phyloP scores from a whole-genome alignment of 2,329 filamentous ascomycete species.

The Pseudonectria foliicola region DNA sequence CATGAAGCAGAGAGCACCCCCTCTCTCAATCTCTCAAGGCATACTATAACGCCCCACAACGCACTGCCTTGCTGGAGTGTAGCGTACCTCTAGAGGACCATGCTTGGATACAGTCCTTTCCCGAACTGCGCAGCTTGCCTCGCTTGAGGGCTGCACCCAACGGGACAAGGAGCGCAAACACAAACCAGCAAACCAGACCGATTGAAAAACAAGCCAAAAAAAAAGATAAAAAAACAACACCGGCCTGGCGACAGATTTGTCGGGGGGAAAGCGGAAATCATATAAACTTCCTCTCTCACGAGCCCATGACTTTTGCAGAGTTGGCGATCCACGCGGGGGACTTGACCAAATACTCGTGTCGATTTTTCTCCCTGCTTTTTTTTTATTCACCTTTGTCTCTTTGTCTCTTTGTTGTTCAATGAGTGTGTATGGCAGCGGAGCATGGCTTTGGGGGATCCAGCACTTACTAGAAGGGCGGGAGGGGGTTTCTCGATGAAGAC shows the following conservation, averaged over 20 bases:
- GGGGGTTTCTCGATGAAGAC: slow-evolving; percentile 10
- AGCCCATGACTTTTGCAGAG: slow-evolving; percentile 25
- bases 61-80: too few relatives aligned
- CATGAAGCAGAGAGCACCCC: slow-evolving; percentile 10
- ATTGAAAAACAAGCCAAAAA: slow-evolving; percentile 1
- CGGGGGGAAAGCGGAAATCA: slow-evolving; percentile 19
- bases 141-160: too few relatives aligned
- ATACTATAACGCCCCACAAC: too few relatives aligned
- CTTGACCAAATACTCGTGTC: slow-evolving; percentile 7
- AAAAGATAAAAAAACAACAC: slow-evolving; percentile 8
- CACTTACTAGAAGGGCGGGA: slow-evolving; percentile 22
- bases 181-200: neutral
- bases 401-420: slow-evolving; percentile 9
- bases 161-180: too few relatives aligned
- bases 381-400: slow-evolving; percentile 5
- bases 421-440: slow-evolving; percentile 4
- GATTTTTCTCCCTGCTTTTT: slow-evolving; percentile 16
- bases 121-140: too few relatives aligned
- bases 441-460: slow-evolving; percentile 17
- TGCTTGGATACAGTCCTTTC: too few relatives aligned
- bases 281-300: slow-evolving; percentile 30
- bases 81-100: too few relatives aligned
- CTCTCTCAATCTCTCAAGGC: too few relatives aligned
- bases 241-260: slow-evolving; percentile 11
- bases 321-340: slow-evolving; percentile 14